These are phyloP conservation scores for Lipomyces anomalus DNA, from an alignment of 805 yeast genomes.

Conservation along the genomic window DNA sequence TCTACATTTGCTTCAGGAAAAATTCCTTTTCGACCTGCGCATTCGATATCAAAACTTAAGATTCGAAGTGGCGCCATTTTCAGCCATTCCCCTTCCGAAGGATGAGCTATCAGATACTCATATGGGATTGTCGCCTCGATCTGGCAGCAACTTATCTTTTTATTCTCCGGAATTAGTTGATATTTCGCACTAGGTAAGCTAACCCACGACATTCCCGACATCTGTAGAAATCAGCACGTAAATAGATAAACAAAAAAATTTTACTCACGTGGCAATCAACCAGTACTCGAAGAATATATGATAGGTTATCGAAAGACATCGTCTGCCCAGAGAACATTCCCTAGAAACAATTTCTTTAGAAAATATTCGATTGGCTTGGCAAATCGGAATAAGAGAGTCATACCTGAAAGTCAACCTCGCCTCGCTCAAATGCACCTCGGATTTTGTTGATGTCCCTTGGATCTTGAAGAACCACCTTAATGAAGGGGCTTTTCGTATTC, in stretches of 20 bases:
- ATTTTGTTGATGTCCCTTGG: slow-evolving; percentile 62
- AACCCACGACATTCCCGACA: slow-evolving; percentile 86
- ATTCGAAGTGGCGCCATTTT: slow-evolving; percentile 90
- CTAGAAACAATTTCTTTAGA: too few relatives aligned
- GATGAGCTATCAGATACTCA: slow-evolving; percentile 65
- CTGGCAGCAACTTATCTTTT: slow-evolving; percentile 70
- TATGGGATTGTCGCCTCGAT: slow-evolving; percentile 71
- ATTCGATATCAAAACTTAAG: slow-evolving; percentile 93
- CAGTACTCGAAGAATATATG: slow-evolving; percentile 80
- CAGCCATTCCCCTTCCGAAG: slow-evolving; percentile 90
- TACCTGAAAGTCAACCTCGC: slow-evolving; percentile 61
- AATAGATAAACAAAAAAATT: neutral
- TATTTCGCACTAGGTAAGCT: slow-evolving; percentile 77
- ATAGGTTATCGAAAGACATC: slow-evolving; percentile 84
- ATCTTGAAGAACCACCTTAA: slow-evolving; percentile 64
- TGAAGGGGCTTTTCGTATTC: slow-evolving; percentile 67
- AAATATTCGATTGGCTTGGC: too few relatives aligned
- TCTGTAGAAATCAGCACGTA: slow-evolving; percentile 29
- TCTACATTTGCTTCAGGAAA: slow-evolving; percentile 94
- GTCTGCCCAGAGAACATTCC: slow-evolving; percentile 33
- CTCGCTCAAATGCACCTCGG: slow-evolving; percentile 78
- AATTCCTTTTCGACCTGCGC: slow-evolving; percentile 95
- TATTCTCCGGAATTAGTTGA: slow-evolving; percentile 36
- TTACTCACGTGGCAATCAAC: slow-evolving; percentile 77
- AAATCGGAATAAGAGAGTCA: slow-evolving; percentile 49